phyloP scores from a whole-genome alignment of 305 asterid species.

The Vinca major region DNA sequence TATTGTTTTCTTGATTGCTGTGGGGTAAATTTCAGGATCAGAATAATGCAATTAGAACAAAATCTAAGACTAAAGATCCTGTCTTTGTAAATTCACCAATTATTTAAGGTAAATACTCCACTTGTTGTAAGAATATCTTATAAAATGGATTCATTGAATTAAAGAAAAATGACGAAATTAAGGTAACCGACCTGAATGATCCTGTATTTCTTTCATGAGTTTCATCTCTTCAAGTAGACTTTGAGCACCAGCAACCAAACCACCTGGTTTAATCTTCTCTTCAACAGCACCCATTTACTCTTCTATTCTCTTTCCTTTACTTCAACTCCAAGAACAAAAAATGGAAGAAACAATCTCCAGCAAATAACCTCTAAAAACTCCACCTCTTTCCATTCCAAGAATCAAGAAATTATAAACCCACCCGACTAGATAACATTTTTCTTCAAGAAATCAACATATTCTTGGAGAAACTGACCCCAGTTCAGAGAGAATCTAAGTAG shows the following conservation, averaged over 20 bases:
- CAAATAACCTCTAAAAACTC: conserved; percentile 14
- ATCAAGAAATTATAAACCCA: conserved; percentile 6
- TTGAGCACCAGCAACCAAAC: conserved; percentile 42
- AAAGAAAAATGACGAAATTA: background rate
- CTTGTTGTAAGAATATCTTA: background rate
- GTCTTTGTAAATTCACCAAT: background rate
- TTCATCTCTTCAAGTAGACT: conserved; percentile 74
- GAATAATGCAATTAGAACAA: background rate
- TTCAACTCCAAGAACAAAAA: conserved; percentile 24
- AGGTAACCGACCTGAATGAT: conserved; percentile 42
- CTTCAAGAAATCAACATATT: conserved; percentile 12
- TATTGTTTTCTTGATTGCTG: conserved; percentile 56
- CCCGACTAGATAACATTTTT: conserved; percentile 11
- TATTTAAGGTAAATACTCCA: background rate
- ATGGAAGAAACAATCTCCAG: conserved; percentile 29
- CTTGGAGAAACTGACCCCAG: conserved; percentile 21
- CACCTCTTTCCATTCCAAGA: conserved; percentile 18
- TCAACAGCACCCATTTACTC: conserved; percentile 50
- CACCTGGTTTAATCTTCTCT: conserved; percentile 48
- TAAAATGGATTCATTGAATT: background rate
- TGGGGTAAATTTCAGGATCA: conserved; percentile 10
- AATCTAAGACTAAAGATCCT: background rate
- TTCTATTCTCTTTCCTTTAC: conserved; percentile 12
- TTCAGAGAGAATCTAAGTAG: conserved; percentile 41
- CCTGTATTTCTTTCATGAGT: conserved; percentile 83